Evolutionary conservation across 2,329 filamentous ascomycete species (phyloP), one percentile per base, ranked within the genome.

Genomic region (Helicocarpus griseus): DNA sequence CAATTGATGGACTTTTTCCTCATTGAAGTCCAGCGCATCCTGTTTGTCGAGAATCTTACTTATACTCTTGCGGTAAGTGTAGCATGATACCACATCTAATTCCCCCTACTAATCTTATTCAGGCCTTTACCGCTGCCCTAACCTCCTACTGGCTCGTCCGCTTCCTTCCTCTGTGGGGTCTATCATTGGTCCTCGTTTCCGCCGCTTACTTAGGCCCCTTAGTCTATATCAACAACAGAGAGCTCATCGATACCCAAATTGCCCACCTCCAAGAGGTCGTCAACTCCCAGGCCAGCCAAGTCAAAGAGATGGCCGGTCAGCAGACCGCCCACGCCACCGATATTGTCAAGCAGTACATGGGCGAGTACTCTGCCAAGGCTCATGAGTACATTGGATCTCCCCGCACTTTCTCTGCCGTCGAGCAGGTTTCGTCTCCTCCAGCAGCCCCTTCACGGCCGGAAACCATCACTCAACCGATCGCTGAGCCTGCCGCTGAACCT

Each of bases 1-100:
- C 80, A 84, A 68, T 71, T 85, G 50, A 73, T 80, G 69, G 83
- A 84, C 71, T 85, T 85, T 70, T 81, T 83, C 67, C 74, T 84
- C 58, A 82, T 85, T 56, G 81, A 85, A 64, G 79, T 81, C 63
- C 81, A 85, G 72, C 77, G 81, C 53, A 75, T 84, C 56, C 65
- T 84, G 53, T 85, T 83, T 60, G 81, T 78, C 29, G 81, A 85
- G 73, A 84, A 84, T 60, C 71, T 83, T 51, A 74, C 76, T 53
- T 77, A 76, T 54, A 83, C 81, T 13, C 65, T 79, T 63, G 74
- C 73, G 53, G 80, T 83, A 75, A 65, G 79, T 69, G n/a, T n/a
- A n/a, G n/a, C 7, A 41, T 22, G 14, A 3, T 21, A 9, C 3
- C n/a, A 1, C 40, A 29, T n/a, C 41, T 13, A 8, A 45, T 31